phyloP scores from a whole-genome alignment of 805 yeast genomes.

The Candida suzukii region DNA sequence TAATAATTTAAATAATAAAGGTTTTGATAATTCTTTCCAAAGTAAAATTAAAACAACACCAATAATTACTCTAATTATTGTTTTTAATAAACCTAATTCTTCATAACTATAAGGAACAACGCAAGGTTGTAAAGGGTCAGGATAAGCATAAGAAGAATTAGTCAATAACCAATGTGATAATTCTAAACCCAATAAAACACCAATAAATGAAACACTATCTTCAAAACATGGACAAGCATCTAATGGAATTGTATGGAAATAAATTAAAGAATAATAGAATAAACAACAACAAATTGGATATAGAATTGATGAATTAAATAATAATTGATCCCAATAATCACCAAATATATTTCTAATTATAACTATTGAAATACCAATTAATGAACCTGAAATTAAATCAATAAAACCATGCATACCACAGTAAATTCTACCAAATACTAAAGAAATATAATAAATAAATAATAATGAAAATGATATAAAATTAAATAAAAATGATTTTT shows the following conservation, averaged over 20 bases:
- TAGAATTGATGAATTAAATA: constrained; percentile 21
- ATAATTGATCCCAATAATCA: constrained; percentile 36
- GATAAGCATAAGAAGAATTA: constrained; percentile 4
- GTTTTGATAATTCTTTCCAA: constrained; percentile 75
- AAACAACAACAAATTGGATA: constrained; percentile 33
- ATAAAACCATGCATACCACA: constrained; percentile 97
- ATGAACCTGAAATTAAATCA: constrained; percentile 62
- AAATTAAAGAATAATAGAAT: constrained; percentile 44
- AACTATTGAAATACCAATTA: constrained; percentile 53
- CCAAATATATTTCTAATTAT: constrained; percentile 36
- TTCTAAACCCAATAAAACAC: constrained; percentile 77
- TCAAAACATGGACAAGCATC: constrained; percentile 97
- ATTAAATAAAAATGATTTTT: constrained; percentile 1
- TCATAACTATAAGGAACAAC: constrained; percentile 34
- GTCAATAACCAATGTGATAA: constrained; percentile 47
- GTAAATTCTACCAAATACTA: constrained; percentile 77
- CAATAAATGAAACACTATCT: constrained; percentile 88
- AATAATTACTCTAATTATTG: constrained; percentile 41
- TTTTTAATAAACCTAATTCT: constrained; percentile 34
- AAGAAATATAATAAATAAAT: constrained; percentile 48
- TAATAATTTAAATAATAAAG: constrained; percentile 48
- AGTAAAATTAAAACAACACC: constrained; percentile 57
- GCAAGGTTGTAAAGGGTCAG: constrained; percentile 8
- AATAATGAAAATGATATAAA: constrained; percentile 14
- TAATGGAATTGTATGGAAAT: constrained; percentile 73